Conservation (phyloP, 2,329 filamentous ascomycete genomes). For the Paecilomyces dactylethromorphus region DNA sequence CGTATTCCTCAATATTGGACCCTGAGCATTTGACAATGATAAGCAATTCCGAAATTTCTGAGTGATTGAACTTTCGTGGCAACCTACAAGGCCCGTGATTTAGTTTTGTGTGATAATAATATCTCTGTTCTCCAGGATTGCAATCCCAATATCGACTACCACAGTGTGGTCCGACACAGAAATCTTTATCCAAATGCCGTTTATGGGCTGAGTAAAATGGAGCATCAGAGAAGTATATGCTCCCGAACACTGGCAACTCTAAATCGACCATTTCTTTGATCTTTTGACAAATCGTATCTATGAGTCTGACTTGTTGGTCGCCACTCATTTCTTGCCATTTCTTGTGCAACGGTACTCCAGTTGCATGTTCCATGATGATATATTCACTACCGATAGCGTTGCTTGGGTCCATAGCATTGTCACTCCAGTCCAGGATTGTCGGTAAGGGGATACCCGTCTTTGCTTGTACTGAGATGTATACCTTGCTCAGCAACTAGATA, state of each 20-base stretch:
- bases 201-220: constrained; percentile 5
- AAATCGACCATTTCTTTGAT: constrained; percentile 16
- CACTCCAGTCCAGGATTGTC: constrained; percentile 36
- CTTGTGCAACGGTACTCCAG: constrained; percentile 24
- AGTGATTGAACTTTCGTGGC: constrained; percentile 1
- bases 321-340: constrained; percentile 24
- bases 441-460: constrained; percentile 37
- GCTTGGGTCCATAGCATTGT: constrained; percentile 24
- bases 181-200: constrained; percentile 19
- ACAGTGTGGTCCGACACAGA: constrained; percentile 28
- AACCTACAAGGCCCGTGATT: constrained; percentile 36
- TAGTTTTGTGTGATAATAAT: constrained; percentile 22
- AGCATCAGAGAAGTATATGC: constrained; percentile 14
- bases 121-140: constrained; percentile 15
- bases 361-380: constrained; percentile 34
- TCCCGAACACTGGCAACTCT: constrained; percentile 24
- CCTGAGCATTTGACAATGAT: constrained; percentile 21
- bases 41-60: constrained; percentile 5
- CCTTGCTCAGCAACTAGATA: not conserved
- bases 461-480: constrained; percentile 22
- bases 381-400: constrained; percentile 31
- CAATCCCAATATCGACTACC: constrained; percentile 19
- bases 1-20: constrained; percentile 25
- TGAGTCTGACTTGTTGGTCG: constrained; percentile 18
- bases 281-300: constrained; percentile 4